These are phyloP conservation scores for Trichosporon sp. DNA, from an alignment of 1,284 basidiomycete genomes.

Conservation along the genomic window DNA sequence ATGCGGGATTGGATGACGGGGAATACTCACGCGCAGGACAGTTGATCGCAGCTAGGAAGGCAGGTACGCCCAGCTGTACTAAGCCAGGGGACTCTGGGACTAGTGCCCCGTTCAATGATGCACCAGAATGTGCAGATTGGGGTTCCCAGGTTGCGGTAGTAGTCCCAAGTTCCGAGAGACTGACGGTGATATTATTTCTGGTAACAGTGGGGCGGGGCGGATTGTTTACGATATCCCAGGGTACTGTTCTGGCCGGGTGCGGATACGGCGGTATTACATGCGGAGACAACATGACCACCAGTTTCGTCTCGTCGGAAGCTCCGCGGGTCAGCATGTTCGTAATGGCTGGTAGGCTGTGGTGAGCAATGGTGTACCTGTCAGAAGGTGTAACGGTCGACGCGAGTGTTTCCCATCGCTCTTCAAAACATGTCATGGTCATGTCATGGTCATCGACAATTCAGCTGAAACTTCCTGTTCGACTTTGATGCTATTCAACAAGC, in stretches of 20 bases:
- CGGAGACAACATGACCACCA: not conserved
- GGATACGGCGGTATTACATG: not conserved
- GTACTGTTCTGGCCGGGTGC: not conserved
- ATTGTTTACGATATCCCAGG: not conserved
- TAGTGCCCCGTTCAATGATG: not conserved
- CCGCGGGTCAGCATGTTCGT: not conserved
- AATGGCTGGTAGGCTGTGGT: not conserved
- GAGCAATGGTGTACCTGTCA: not conserved
- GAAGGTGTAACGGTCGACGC: not conserved
- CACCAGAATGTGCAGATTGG: not conserved
- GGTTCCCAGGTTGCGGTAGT: not conserved
- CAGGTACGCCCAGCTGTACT: not conserved
- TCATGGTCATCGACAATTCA: not conserved
- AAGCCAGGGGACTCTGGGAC: not conserved
- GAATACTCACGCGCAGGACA: not conserved
- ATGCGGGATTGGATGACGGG: not conserved
- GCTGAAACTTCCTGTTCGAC: not conserved
- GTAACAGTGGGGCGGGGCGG: not conserved
- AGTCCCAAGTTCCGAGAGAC: not conserved
- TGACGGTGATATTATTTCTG: not conserved
- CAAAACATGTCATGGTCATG: constrained; percentile 2
- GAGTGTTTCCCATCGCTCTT: not conserved
- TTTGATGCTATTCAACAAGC: not conserved
- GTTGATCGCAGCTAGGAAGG: not conserved
- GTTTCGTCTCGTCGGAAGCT: not conserved